These are phyloP conservation scores for Echinosophora koreensis DNA, from an alignment of 306 rosid genomes.

Conservation along the genomic window DNA sequence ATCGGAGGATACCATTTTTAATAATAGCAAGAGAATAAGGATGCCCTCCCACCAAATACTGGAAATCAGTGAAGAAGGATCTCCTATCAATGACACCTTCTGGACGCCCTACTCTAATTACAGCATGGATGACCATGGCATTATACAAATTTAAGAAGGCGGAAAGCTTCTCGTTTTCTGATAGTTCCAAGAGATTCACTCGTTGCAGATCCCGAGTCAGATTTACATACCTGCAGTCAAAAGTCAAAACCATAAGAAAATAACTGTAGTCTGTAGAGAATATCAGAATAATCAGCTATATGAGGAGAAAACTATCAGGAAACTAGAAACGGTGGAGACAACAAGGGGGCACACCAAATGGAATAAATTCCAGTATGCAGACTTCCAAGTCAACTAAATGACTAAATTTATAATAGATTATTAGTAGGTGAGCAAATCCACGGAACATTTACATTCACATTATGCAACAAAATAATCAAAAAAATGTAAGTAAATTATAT, in stretches of 20 bases:
- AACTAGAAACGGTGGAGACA: not conserved
- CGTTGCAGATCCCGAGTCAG: slow-evolving; percentile 83
- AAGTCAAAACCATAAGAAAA: slow-evolving; percentile 22
- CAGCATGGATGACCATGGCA: slow-evolving; percentile 94
- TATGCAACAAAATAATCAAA: slow-evolving; percentile 14
- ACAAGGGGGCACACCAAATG: not conserved
- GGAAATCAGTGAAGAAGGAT: slow-evolving; percentile 79
- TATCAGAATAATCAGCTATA: not conserved
- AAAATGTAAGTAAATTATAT: not conserved
- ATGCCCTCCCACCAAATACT: slow-evolving; percentile 82
- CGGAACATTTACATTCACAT: not conserved
- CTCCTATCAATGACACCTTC: slow-evolving; percentile 82
- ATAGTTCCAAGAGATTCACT: slow-evolving; percentile 66
- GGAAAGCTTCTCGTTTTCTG: slow-evolving; percentile 76
- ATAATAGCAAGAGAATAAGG: slow-evolving; percentile 73
- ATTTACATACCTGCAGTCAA: slow-evolving; percentile 74
- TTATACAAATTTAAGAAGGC: slow-evolving; percentile 91
- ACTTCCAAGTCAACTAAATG: not conserved
- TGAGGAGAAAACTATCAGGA: not conserved
- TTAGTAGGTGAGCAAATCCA: slow-evolving; percentile 3
- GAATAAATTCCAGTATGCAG: not conserved
- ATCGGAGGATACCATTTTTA: slow-evolving; percentile 84
- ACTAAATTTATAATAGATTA: not conserved
- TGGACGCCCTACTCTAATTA: slow-evolving; percentile 72
- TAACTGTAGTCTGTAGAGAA: no score